phyloP scores from a whole-genome alignment of 2,329 filamentous ascomycete species.

The Metarhizium guizhouense region DNA sequence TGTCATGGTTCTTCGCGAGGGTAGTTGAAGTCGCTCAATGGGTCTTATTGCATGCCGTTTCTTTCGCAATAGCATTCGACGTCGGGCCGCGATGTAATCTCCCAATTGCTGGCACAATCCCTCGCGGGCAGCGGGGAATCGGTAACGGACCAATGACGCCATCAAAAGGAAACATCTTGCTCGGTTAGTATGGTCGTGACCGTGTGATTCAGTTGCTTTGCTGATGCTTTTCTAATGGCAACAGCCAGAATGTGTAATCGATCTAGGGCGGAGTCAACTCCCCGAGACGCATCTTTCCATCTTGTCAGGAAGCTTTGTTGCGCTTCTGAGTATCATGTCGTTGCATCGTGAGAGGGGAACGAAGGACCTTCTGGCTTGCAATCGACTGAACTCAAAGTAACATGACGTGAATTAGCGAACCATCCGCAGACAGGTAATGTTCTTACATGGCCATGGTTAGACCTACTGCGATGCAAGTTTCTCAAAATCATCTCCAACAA shows the following conservation, averaged over 20 bases:
- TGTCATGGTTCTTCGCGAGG: no score
- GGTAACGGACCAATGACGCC: neutral
- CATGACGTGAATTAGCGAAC: neutral
- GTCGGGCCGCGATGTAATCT: no score
- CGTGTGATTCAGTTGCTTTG: neutral
- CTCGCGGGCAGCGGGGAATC: neutral
- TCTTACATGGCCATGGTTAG: neutral
- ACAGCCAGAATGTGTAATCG: neutral
- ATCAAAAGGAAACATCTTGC: neutral
- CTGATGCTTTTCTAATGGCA: neutral
- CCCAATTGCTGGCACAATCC: neutral
- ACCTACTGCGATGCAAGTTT: neutral
- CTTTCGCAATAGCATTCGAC: no score
- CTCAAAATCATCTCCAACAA: neutral
- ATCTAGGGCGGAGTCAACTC: neutral
- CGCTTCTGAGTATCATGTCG: neutral
- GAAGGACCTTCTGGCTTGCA: neutral
- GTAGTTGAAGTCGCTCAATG: no score
- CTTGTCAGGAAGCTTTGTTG: neutral
- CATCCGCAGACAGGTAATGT: neutral
- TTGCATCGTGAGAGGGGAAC: neutral
- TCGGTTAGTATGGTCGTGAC: neutral
- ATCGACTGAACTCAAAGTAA: neutral
- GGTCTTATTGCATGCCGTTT: no score
- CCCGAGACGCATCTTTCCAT: neutral